phyloP scores from a whole-genome alignment of 495 filamentous ascomycete species.

The Penicillium soppii region DNA sequence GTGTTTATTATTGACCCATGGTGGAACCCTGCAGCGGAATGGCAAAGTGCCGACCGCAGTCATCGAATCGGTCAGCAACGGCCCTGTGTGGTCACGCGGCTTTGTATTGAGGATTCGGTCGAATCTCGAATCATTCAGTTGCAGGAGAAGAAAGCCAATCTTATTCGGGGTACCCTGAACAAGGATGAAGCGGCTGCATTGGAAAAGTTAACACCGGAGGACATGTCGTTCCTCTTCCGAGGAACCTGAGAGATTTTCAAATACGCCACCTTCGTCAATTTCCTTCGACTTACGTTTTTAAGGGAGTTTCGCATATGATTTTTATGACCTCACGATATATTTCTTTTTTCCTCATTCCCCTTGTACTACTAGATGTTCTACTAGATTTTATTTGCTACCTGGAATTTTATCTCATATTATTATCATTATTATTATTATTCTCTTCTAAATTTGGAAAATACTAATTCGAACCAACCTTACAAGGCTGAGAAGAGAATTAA shows the following conservation, averaged over 20 bases:
- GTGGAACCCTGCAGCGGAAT: slow-evolving; percentile 98
- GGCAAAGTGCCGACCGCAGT: slow-evolving; percentile 94
- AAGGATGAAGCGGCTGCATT: slow-evolving; percentile 76
- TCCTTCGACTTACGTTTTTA: too few relatives aligned
- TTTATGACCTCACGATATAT: too few relatives aligned
- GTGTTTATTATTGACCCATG: slow-evolving; percentile 97
- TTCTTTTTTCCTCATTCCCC: too few relatives aligned
- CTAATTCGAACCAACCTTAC: too few relatives aligned
- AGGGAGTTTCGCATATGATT: too few relatives aligned
- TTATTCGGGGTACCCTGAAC: slow-evolving; percentile 96
- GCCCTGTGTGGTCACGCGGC: slow-evolving; percentile 88
- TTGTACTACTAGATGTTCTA: too few relatives aligned
- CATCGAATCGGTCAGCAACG: slow-evolving; percentile 95
- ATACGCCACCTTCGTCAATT: slow-evolving; percentile 5
- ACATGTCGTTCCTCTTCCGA: slow-evolving; percentile 93
- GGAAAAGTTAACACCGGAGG: slow-evolving; percentile 84
- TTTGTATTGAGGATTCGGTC: slow-evolving; percentile 94
- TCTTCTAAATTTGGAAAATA: too few relatives aligned
- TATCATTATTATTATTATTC: too few relatives aligned
- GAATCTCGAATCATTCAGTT: slow-evolving; percentile 91
- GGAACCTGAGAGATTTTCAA: slow-evolving; percentile 39
- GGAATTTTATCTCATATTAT: too few relatives aligned
- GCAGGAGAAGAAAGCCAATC: slow-evolving; percentile 95
- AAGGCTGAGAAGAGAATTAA: neutral
- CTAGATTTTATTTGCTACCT: too few relatives aligned